Base-by-base conservation (phyloP, 805 yeast species). In the Wickerhamomyces chaumierensis region DNA sequence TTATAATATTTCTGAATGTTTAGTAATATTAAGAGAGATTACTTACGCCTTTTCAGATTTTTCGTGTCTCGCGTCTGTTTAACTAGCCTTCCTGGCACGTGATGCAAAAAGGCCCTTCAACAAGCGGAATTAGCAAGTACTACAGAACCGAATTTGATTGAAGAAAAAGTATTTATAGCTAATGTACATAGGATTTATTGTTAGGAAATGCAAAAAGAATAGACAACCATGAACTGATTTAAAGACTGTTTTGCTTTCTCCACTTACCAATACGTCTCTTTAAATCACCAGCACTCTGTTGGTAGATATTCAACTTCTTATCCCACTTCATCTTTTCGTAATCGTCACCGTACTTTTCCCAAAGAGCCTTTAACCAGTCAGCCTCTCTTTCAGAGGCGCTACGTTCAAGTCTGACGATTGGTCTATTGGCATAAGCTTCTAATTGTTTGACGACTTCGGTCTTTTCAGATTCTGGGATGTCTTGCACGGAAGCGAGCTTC, bases 281-380 rank as follows among this genome's bases (percentile, higher is more conserved):
- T 48, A 90, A 63, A 51, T 86, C 94, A 20, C 94, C 94, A n/a
- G 78, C 78, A 44, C 83, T 71, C 57, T 83, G 86, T 62, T 88
- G 96, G 60, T 70, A 73, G 2, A 79, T 72, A 58, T 90, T 90
- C 45, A 88, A 67, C 58, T 82, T 82, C 60, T 73, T 74, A 58
- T 92, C 98, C 83, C 94, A 82, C 57, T 76, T 81, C 98, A 92
- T 92, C 50, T 78, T 83, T 35, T 71, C 79, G 56, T 78, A 87
- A 57, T 92, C 81, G 47, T 86, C 94, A 15, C 96, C 96, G 53
- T 92, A 77, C 56, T 85, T 86, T 17, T 73, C 74, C 42, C 78
- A 69, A 31, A 92, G 64, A 18, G 59, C 60, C 35, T 57, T 60
- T 33, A 84, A 58, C 94, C 95, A 86, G 27, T 71, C 81, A 34